Evolutionary conservation across 2,329 filamentous ascomycete genomes (phyloP).

Genomic region (Monilinia fructicola): DNA sequence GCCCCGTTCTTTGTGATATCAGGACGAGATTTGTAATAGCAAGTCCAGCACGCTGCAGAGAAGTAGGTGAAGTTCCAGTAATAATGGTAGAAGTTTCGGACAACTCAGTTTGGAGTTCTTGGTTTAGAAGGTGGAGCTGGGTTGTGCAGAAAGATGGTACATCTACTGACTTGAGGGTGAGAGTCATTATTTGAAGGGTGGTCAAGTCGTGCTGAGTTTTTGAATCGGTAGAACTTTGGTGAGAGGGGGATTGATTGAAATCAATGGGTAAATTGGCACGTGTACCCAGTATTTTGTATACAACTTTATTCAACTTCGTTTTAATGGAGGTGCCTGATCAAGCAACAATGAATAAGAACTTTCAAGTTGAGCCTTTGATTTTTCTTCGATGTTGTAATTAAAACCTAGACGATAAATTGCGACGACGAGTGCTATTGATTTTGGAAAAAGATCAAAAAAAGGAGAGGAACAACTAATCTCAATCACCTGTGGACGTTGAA

Average conservation of each 20-base stretch:
- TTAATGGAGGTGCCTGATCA: no score
- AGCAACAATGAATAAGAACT: no score
- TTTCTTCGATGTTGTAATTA: no score
- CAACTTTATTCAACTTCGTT: no score
- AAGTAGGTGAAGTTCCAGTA: slow-evolving; percentile 63
- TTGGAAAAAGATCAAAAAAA: no score
- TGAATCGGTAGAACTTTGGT: background rate
- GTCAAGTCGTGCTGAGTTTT: background rate
- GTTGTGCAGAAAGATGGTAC: slow-evolving; percentile 67
- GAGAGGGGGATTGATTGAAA: background rate
- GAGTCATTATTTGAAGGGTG: slow-evolving; percentile 25
- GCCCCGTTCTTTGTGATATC: slow-evolving; percentile 75
- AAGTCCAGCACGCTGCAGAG: slow-evolving; percentile 73
- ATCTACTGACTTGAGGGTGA: slow-evolving; percentile 49
- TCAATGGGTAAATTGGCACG: background rate
- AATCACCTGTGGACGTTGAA: background rate
- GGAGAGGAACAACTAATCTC: background rate
- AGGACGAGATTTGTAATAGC: slow-evolving; percentile 76
- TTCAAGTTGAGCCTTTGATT: no score
- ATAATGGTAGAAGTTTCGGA: slow-evolving; percentile 68
- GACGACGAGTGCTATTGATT: no score
- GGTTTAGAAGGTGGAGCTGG: slow-evolving; percentile 68
- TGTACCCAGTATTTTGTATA: background rate
- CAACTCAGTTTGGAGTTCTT: slow-evolving; percentile 71
- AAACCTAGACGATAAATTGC: no score